Conservation (phyloP, 2,329 filamentous ascomycete species). For the Sclerotinia minor region DNA sequence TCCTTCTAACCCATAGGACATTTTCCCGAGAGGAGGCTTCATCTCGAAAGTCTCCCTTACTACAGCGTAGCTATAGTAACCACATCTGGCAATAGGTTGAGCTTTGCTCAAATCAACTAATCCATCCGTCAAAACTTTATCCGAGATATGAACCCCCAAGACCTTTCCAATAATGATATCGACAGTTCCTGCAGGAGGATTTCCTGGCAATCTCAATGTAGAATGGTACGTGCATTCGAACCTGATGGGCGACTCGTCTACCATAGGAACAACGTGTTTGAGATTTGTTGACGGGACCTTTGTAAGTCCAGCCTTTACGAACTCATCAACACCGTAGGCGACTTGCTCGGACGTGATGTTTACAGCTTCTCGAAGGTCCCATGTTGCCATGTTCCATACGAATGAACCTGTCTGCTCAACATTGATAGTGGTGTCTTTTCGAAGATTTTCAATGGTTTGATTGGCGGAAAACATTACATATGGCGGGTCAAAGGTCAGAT, state of each 20-base stretch:
- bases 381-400: slow-evolving; percentile 61
- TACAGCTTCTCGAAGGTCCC: slow-evolving; percentile 54
- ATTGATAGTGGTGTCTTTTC: slow-evolving; percentile 60
- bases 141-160: slow-evolving; percentile 57
- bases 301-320: slow-evolving; percentile 50
- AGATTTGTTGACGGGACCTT: slow-evolving; percentile 48
- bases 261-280: slow-evolving; percentile 51
- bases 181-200: slow-evolving; percentile 57
- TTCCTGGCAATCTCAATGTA: slow-evolving; percentile 56
- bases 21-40: slow-evolving; percentile 47
- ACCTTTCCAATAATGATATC: slow-evolving; percentile 58
- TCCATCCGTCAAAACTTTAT: slow-evolving; percentile 55
- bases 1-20: slow-evolving; percentile 45
- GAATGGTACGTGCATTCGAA: slow-evolving; percentile 60
- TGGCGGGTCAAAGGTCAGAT: slow-evolving; percentile 62
- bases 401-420: slow-evolving; percentile 57
- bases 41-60: slow-evolving; percentile 60
- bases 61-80: slow-evolving; percentile 60
- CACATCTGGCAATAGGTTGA: slow-evolving; percentile 59
- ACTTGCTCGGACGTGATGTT: slow-evolving; percentile 56
- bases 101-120: slow-evolving; percentile 57
- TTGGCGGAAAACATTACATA: slow-evolving; percentile 64
- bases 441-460: slow-evolving; percentile 48
- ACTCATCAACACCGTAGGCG: slow-evolving; percentile 54
- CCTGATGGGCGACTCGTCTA: slow-evolving; percentile 54